Conservation (phyloP, 345 rosid species). For the Populus davidiana region DNA sequence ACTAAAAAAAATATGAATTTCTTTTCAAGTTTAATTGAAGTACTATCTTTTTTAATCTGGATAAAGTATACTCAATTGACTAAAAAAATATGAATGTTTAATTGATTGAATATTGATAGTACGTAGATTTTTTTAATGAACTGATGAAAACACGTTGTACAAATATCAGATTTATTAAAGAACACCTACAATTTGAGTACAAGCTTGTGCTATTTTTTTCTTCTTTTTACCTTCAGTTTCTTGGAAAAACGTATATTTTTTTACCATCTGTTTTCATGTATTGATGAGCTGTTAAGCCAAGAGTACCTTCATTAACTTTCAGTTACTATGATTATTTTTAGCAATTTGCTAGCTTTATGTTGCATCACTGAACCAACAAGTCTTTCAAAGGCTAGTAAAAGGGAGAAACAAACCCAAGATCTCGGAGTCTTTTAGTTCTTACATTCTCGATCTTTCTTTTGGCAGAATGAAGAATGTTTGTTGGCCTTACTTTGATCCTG, state of each 20-base stretch:
- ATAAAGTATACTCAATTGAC: too few species aligned
- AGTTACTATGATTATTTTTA: background rate
- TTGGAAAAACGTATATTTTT: background rate
- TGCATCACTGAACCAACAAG: background rate
- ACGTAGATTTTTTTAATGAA: too few species aligned
- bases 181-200: too few species aligned
- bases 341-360: background rate
- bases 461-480: conserved; percentile 61
- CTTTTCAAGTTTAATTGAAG: too few species aligned
- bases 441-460: background rate
- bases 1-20: too few species aligned
- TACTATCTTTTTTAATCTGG: too few species aligned
- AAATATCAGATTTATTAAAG: too few species aligned
- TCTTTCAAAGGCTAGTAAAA: background rate
- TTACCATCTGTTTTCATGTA: background rate
- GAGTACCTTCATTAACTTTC: background rate
- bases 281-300: background rate
- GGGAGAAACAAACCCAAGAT: background rate
- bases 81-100: too few species aligned
- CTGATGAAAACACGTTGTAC: too few species aligned
- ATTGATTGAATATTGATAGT: too few species aligned
- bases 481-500: conserved; percentile 86
- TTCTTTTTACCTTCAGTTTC: too few species aligned
- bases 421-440: background rate
- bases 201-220: too few species aligned